Evolutionary conservation across 441 rosid genomes (phyloP), one percentile per base, ranked within the genome.

Genomic region (Kokia cookei): DNA sequence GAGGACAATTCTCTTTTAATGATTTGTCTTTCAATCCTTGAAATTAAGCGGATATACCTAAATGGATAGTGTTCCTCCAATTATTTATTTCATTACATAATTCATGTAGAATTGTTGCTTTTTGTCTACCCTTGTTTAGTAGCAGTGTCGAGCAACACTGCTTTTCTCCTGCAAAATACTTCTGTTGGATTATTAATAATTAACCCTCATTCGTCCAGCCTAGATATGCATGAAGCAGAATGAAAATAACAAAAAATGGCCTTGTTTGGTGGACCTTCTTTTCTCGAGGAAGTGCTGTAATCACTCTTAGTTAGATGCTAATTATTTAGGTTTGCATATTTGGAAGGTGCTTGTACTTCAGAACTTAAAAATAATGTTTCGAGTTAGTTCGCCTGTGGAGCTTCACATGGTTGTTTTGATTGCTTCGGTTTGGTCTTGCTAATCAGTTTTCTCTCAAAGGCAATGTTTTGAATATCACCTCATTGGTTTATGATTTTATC

Each of bases 331-430:
- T 29, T 12, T 4, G 29, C 29, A 3, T 64, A 37, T 63, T 4
- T 19, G 29, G n/a, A 42, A 40, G n/a, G 26, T 42, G n/a, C 27
- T 37, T 37, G 70, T 35, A 6, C 19, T 66, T 29, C 22, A 24
- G 13, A 7, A 26, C 27, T 24, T 47, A 45, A 13, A 3, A 22
- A 26, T 66, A 47, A 2, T 47, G 40, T 47, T 12, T 40, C 2
- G 3, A 26, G 40, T 24, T 66, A 2, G 3, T 47, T 1, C 3
- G 24, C 42, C 27, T 24, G 22, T 1, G 3, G 48, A 50, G 17
- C 45, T 68, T 69, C n/a, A 69, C 47, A 27, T 71, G 13, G 10
- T 78, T 65, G 19, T 78, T 71, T 53, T 4, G 37, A n/a, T 65
- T 51, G 14, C 55, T 22, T 29, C 53, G 22, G 35, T 43, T 65